Conservation (phyloP, 2,329 filamentous ascomycete genomes). For the Diaporthe sp. region DNA sequence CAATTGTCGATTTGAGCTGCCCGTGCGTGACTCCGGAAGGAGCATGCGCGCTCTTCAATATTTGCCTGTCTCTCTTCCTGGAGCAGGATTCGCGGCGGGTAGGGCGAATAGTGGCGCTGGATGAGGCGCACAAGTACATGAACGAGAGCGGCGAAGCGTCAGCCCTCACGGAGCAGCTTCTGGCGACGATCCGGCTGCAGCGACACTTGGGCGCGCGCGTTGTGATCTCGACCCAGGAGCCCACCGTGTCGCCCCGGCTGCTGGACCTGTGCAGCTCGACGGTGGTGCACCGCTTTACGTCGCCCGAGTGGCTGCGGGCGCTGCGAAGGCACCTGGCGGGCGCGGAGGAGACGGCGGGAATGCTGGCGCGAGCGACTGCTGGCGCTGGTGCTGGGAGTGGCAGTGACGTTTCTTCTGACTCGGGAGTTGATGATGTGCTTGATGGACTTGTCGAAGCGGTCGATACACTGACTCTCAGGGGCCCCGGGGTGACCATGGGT, state of each 20-base stretch:
- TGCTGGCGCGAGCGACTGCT: constrained; percentile 43
- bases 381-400: background rate
- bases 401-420: constrained; percentile 8
- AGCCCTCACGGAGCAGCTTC: constrained; percentile 72
- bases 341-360: constrained; percentile 43
- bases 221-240: constrained; percentile 83
- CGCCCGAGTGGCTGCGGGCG: constrained; percentile 51
- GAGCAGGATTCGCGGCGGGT: constrained; percentile 61
- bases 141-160: constrained; percentile 66
- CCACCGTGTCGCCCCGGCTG: constrained; percentile 76
- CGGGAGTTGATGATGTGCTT: background rate
- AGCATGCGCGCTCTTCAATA: constrained; percentile 80
- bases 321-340: constrained; percentile 51
- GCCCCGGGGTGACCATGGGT: background rate
- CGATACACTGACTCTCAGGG: constrained; percentile 39
- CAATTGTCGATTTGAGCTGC: constrained; percentile 75
- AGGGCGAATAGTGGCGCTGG: constrained; percentile 76
- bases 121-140: constrained; percentile 87
- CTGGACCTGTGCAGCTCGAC: constrained; percentile 81
- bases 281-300: constrained; percentile 78
- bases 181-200: constrained; percentile 77
- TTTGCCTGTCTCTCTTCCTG: constrained; percentile 77
- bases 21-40: constrained; percentile 76
- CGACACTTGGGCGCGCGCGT: constrained; percentile 77
- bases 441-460: constrained; percentile 26